phyloP scores from a whole-genome alignment of 768 basidiomycete genomes.

The Calocybe gangraenosa region DNA sequence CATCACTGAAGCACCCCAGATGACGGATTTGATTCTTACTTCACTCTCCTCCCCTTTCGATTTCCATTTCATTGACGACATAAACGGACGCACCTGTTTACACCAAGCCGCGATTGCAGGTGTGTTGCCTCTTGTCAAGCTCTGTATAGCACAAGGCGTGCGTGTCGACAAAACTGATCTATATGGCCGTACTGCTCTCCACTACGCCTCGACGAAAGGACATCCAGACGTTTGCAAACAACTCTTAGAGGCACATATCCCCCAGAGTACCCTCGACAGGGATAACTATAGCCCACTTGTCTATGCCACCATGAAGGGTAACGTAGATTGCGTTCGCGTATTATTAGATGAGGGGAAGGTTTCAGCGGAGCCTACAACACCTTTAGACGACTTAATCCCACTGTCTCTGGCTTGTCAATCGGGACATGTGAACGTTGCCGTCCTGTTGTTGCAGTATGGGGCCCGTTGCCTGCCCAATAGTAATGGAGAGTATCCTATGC shows the following conservation, averaged over 20 bases:
- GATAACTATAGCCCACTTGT: conserved; percentile 95
- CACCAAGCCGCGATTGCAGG: conserved; percentile 93
- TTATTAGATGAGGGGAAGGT: conserved; percentile 73
- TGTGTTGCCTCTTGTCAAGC: conserved; percentile 64
- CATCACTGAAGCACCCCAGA: conserved; percentile 67
- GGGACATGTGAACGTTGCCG: conserved; percentile 81
- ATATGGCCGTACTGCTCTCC: conserved; percentile 90
- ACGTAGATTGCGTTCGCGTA: conserved; percentile 77
- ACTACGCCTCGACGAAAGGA: conserved; percentile 95
- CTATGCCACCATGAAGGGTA: conserved; percentile 87
- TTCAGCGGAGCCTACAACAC: conserved; percentile 50
- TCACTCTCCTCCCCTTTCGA: conserved; percentile 72
- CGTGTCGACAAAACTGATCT: conserved; percentile 74
- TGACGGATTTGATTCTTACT: conserved; percentile 71
- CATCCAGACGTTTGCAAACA: conserved; percentile 71
- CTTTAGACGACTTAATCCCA: conserved; percentile 72
- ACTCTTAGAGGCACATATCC: conserved; percentile 65
- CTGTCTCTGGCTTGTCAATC: conserved; percentile 88
- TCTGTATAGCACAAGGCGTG: conserved; percentile 75
- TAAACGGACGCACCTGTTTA: conserved; percentile 91
- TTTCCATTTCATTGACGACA: conserved; percentile 91
- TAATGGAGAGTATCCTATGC: conserved; percentile 96
- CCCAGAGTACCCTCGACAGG: conserved; percentile 73
- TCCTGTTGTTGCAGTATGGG: conserved; percentile 71
- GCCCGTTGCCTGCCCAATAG: conserved; percentile 80